A percentile compares a stretch with the other conserved stretches of the same genome.
phyloP scores from a whole-genome alignment of 371 early-diverging fungal species.

The Syncephalastrum monosporum region DNA sequence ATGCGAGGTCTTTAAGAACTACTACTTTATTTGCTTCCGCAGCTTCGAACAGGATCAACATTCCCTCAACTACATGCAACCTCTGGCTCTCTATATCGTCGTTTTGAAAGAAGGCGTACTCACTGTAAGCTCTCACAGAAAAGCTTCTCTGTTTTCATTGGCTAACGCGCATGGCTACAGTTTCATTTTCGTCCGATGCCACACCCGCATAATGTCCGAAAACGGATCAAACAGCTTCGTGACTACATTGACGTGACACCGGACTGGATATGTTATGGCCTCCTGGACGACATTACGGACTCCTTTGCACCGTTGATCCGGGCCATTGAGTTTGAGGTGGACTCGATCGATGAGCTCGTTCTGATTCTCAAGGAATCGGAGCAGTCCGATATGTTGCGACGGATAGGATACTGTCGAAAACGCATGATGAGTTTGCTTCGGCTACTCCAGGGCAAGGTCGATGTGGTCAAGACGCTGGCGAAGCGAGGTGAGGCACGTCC shows the following conservation, averaged over 20 bases:
- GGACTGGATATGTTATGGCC: constrained; percentile 90
- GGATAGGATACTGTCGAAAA: constrained; percentile 85
- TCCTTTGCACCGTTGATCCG: constrained; percentile 78
- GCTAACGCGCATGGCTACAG: constrained; percentile 18
- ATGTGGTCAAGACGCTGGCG: constrained; percentile 77
- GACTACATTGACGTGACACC: constrained; percentile 65
- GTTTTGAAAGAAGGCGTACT: constrained; percentile 79
- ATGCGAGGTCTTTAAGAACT: constrained; percentile 86
- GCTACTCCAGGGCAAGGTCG: constrained; percentile 76
- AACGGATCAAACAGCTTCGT: constrained; percentile 70
- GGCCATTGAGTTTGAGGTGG: constrained; percentile 86
- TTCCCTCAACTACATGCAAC: constrained; percentile 67
- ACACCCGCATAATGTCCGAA: constrained; percentile 75
- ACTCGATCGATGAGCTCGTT: constrained; percentile 88
- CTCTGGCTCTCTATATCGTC: constrained; percentile 81
- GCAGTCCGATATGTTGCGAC: constrained; percentile 83
- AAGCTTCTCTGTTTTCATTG: neutral
- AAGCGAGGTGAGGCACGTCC: constrained; percentile 68
- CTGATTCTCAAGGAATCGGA: constrained; percentile 87
- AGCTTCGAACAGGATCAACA: constrained; percentile 70
- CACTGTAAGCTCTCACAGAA: constrained; percentile 48
- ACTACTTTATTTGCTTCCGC: constrained; percentile 89
- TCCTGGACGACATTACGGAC: constrained; percentile 86
- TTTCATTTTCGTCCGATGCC: constrained; percentile 73
- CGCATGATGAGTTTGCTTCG: constrained; percentile 74